Conservation (phyloP, 805 yeast species). For the Saturnispora diversa region DNA sequence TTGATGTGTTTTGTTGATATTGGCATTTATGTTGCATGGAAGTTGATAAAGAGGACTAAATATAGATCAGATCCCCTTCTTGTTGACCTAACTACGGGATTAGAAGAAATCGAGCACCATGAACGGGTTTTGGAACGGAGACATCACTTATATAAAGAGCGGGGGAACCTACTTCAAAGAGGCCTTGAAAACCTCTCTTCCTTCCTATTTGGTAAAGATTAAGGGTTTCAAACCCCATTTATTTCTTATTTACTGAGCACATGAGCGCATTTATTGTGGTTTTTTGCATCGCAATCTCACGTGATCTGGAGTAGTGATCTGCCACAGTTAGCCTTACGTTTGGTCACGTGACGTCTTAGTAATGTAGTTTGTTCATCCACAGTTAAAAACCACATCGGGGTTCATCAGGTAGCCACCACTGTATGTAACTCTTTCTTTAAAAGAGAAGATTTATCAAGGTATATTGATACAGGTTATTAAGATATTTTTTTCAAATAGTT, state of each 20-base stretch:
- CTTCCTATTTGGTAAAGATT: slow-evolving; percentile 16
- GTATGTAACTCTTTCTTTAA: background rate
- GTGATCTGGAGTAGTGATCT: background rate
- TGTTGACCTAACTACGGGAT: slow-evolving; percentile 47
- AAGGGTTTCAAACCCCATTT: background rate
- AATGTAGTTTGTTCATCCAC: background rate
- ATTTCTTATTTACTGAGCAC: background rate
- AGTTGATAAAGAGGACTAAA: slow-evolving; percentile 41
- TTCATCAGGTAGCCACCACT: background rate
- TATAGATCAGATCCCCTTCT: slow-evolving; percentile 36
- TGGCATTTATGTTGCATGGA: slow-evolving; percentile 43
- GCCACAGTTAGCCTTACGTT: slow-evolving; percentile 2
- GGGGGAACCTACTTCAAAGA: slow-evolving; percentile 1
- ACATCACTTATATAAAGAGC: slow-evolving; percentile 8
- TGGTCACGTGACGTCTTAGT: background rate
- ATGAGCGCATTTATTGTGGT: slow-evolving; percentile 1
- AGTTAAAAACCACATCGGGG: background rate
- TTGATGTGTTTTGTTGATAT: slow-evolving; percentile 57
- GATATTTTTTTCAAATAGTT: background rate
- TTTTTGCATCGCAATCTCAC: background rate
- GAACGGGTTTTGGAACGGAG: slow-evolving; percentile 29
- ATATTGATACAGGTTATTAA: too few relatives aligned
- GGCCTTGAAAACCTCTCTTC: slow-evolving; percentile 6
- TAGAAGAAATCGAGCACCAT: slow-evolving; percentile 51
- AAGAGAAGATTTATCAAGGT: too few relatives aligned